Evolutionary conservation across 768 basidiomycete genomes (phyloP), one percentile per base, ranked within the genome.

Genomic region (Pisolithus tinctorius): DNA sequence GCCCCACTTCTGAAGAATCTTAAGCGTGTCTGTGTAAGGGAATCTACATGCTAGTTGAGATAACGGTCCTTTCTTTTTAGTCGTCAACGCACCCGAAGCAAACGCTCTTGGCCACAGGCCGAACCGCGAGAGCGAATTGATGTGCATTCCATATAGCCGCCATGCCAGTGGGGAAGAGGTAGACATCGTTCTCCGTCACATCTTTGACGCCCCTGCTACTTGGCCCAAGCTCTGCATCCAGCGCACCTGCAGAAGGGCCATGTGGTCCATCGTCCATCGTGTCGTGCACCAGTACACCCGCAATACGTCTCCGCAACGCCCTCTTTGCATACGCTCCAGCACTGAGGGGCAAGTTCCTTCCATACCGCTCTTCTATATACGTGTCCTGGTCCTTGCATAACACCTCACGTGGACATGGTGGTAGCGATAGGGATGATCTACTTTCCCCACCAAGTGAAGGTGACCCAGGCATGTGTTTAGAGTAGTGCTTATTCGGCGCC

Each of bases 361-460:
- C 95, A 57, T 96, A 98, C 13, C 94, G 83, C 68, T 97, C 93
- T 67, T 98, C 95, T 25, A 98, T 75, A 67, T 94, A 97, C 6
- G 76, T 74, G 1, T 72, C 68, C 48, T 88, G 81, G 57, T 92
- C 92, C 17, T 71, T 63, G 46, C 74, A 76, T 46, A 89, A 67
- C 9, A 69, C 65, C 34, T 91, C 87, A 4, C 55, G 52, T 44
- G 45, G 30, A 6, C 16, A 42, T 45, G 16, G 56, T 27, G 17
- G 44, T 45, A 17, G 46, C 46, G 6, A 55, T 50, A 3, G 60
- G 46, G 36, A 55, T 51, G 20, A 57, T 11, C 36, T 31, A 9
- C 14, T 49, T 31, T 38, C 26, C 10, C 10, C 31, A 39, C 43
- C 54, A 34, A 27, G 50, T 0, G 58, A 48, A n/a, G 57, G 50